Conservation (phyloP, 225 moss, liverwort and hornwort species). For the Straminergon stramineum region DNA sequence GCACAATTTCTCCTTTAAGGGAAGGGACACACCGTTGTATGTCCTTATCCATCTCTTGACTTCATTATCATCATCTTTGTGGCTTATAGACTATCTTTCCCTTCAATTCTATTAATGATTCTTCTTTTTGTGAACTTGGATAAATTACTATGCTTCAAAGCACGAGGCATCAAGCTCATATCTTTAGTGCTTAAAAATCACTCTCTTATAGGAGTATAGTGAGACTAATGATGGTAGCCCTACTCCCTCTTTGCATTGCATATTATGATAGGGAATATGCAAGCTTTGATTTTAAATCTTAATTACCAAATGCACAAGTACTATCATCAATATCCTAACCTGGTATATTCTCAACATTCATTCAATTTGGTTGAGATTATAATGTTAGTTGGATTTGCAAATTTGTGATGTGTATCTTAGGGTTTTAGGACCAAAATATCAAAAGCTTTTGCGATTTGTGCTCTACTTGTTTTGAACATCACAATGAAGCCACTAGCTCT, state of each 20-base stretch:
- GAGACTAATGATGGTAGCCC: not conserved
- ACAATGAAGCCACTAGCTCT: not conserved
- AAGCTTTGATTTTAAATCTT: not conserved
- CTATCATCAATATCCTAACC: not conserved
- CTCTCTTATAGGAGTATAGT: not conserved
- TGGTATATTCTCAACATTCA: not conserved
- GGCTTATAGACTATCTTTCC: not conserved
- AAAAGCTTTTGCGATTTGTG: not conserved
- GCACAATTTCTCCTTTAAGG: not conserved
- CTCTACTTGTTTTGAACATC: not conserved
- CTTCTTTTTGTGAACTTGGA: not conserved
- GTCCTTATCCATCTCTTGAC: not conserved
- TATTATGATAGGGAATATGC: not conserved
- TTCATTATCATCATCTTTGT: not conserved
- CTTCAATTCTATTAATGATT: not conserved
- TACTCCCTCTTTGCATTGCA: not conserved
- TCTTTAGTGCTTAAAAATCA: not conserved
- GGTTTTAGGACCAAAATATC: not conserved
- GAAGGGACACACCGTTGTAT: not conserved
- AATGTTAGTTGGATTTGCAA: not conserved
- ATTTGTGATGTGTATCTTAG: not conserved
- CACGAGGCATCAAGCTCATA: not conserved
- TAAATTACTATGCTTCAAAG: not conserved
- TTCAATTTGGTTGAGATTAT: not conserved
- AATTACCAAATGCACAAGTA: not conserved